phyloP scores from a whole-genome alignment of 371 early-diverging fungal species.

The Actinomortierella wolfii region DNA sequence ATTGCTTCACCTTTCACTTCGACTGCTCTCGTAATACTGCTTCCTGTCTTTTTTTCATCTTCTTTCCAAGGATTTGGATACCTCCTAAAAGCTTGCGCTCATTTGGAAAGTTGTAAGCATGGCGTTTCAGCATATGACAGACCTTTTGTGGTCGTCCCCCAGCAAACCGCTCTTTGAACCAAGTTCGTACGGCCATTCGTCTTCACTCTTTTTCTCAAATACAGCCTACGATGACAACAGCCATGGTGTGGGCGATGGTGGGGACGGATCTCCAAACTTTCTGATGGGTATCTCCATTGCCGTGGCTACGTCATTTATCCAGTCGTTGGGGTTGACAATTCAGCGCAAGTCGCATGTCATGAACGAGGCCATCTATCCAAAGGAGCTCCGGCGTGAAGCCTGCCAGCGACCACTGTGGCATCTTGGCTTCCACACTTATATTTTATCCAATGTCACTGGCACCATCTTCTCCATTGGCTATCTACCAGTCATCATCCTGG shows the following conservation, averaged over 20 bases:
- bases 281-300: conserved; percentile 57
- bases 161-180: too few species aligned
- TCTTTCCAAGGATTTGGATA: too few species aligned
- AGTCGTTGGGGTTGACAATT: conserved; percentile 76
- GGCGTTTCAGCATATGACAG: too few species aligned
- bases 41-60: too few species aligned
- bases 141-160: too few species aligned
- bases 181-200: too few species aligned
- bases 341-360: conserved; percentile 72
- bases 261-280: conserved; percentile 29
- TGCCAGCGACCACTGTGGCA: conserved; percentile 58
- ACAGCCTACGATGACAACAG: neutral
- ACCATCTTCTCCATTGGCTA: conserved; percentile 79
- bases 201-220: neutral
- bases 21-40: too few species aligned
- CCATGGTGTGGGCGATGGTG: neutral
- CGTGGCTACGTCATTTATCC: conserved; percentile 60
- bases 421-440: conserved; percentile 65
- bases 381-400: conserved; percentile 55
- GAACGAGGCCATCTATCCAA: conserved; percentile 59
- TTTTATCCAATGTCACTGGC: conserved; percentile 72
- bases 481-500: conserved; percentile 83
- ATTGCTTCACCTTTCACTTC: too few species aligned
- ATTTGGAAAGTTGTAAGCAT: too few species aligned
- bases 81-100: too few species aligned